Evolutionary conservation across 1,284 basidiomycete species (phyloP).

Genomic region (Malassezia dermatis): DNA sequence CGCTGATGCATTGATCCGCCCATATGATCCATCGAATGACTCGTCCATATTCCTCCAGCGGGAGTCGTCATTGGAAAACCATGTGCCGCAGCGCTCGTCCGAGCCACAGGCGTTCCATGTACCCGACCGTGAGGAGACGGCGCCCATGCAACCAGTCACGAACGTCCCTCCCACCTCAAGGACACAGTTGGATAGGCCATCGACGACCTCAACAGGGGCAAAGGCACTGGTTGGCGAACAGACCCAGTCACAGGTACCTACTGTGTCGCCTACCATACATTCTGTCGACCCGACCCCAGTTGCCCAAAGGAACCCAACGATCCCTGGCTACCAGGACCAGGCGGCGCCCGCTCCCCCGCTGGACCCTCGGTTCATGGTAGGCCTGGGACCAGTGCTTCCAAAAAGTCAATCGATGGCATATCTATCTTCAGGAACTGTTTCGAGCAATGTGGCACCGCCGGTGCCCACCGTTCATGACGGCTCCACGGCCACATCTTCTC

Average conservation of each 20-base stretch:
- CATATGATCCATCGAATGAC: neutral
- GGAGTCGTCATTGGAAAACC: neutral
- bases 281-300: neutral
- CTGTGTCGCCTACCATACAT: neutral
- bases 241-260: neutral
- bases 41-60: neutral
- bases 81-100: neutral
- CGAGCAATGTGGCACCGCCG: neutral
- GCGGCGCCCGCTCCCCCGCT: neutral
- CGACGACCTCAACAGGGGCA: neutral
- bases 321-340: neutral
- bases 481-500: no score
- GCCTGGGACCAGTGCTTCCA: neutral
- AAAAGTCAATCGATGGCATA: neutral
- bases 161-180: neutral
- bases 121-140: neutral
- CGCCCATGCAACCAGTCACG: neutral
- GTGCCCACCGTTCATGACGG: neutral
- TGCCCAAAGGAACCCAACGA: neutral
- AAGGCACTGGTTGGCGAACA: neutral
- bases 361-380: neutral
- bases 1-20: neutral
- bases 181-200: neutral
- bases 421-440: neutral
- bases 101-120: neutral